Evolutionary conservation across 352 stramenopile species (phyloP), one percentile per base, ranked within the genome.

Genomic region (Globisporangium carolinianum): DNA sequence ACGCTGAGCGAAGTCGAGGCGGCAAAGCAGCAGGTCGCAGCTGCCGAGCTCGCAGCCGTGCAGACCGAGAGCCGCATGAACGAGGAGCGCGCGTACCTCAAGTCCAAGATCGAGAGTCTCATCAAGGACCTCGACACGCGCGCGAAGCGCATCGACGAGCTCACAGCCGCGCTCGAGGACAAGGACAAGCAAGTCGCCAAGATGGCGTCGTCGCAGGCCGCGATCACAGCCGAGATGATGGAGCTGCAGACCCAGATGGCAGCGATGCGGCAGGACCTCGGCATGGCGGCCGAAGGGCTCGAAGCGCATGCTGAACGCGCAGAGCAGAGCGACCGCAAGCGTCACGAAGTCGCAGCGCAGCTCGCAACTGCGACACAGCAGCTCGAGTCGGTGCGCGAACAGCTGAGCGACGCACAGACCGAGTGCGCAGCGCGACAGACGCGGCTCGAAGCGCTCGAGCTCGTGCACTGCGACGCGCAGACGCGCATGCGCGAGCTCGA

Each of bases 121-220:
- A 76, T 88, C 49, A 77, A 76, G 14, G 79, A 89, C 10, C 66
- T 83, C 6, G 79, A 90, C 17, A 48, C 54, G 5, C 64, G 68
- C 6, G 69, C 66, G 3, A 76, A 71, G n/a, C 69, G 82, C 42
- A 67, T 58, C 15, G 67, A 76, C 41, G 56, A 64, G 12, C 51
- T 91, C 6, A 62, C 83, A 41, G 45, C 58, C 10, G 55, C 65
- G n/a, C n/a, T 89, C 8, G 61, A 51, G 0, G 73, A 86, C 47
- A 89, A 89, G 55, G 72, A 91, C 37, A 89, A 83, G 54, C 74
- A 92, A 51, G 67, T 86, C 46, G 66, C 76, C 15, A 86, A 84
- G 47, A 90, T 89, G 73, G 68, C 70, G 18, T 46, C 63, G 0
- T 87, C 76, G 37, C 74, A 91, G 60, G 67, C 72, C 14, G 63